Evolutionary conservation across 2,329 filamentous ascomycete genomes (phyloP).

Genomic region (Clarireedia homoeocarpa): DNA sequence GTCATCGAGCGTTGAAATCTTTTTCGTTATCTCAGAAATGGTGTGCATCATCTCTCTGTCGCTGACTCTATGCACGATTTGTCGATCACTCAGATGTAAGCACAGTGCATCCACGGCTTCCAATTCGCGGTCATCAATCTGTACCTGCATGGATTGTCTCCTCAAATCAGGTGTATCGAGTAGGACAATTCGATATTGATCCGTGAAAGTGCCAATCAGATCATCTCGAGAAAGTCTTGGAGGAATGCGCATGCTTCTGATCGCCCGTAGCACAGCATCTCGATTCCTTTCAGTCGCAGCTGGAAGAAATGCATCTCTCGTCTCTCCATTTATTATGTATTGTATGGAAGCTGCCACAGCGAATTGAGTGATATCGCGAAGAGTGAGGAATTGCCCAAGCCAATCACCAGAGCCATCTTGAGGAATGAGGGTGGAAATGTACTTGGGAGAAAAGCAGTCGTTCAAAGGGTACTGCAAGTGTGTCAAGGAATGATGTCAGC

Average conservation of each 20-base stretch:
- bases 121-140: slow-evolving; percentile 30
- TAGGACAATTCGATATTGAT: slow-evolving; percentile 32
- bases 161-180: slow-evolving; percentile 32
- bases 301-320: slow-evolving; percentile 30
- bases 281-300: slow-evolving; percentile 30
- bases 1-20: slow-evolving; percentile 32
- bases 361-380: slow-evolving; percentile 34
- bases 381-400: slow-evolving; percentile 33
- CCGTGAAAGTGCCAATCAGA: slow-evolving; percentile 31
- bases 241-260: slow-evolving; percentile 32
- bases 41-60: slow-evolving; percentile 32
- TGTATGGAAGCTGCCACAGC: slow-evolving; percentile 34
- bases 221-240: slow-evolving; percentile 30
- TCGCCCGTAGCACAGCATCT: slow-evolving; percentile 32
- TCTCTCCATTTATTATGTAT: slow-evolving; percentile 31
- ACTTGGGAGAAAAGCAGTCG: slow-evolving; percentile 30
- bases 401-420: slow-evolving; percentile 28
- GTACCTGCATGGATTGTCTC: slow-evolving; percentile 20
- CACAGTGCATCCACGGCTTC: slow-evolving; percentile 33
- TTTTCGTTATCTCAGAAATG: slow-evolving; percentile 31
- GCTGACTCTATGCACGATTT: slow-evolving; percentile 33
- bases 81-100: slow-evolving; percentile 29
- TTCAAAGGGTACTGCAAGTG: slow-evolving; percentile 31
- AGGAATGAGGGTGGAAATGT: slow-evolving; percentile 31
- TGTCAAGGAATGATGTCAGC: background rate